Evolutionary conservation across 805 yeast species (phyloP).

Genomic region (Yamadazyma kitorensis): DNA sequence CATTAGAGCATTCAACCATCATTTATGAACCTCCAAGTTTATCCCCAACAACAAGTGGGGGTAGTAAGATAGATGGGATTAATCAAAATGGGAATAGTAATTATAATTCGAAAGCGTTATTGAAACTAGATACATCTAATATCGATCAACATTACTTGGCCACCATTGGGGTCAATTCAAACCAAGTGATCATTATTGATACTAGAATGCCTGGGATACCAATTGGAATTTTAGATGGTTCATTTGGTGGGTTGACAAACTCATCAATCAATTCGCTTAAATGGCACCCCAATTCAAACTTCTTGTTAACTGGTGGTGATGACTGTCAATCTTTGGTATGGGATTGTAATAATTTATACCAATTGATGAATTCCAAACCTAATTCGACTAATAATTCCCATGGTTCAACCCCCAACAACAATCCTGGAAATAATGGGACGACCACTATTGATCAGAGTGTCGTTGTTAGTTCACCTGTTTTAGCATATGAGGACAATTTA

Average conservation of each 20-base stretch:
- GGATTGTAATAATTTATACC: conserved; percentile 47
- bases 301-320: conserved; percentile 63
- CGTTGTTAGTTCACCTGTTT: conserved; percentile 33
- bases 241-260: conserved; percentile 45
- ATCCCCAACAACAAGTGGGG: conserved; percentile 7
- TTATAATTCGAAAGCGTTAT: conserved; percentile 52
- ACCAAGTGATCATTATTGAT: conserved; percentile 68
- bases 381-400: no score
- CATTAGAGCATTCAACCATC: conserved; percentile 90
- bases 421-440: conserved; percentile 4
- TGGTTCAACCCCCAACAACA: no score
- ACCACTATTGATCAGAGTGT: conserved; percentile 8
- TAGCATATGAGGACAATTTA: conserved; percentile 57
- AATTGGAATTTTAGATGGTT: conserved; percentile 60
- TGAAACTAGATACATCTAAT: conserved; percentile 75
- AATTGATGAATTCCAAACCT: conserved; percentile 4
- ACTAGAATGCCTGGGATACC: conserved; percentile 88
- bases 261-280: conserved; percentile 67
- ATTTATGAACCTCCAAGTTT: conserved; percentile 73
- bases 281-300: conserved; percentile 81
- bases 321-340: conserved; percentile 72
- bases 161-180: conserved; percentile 70
- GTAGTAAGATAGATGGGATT: conserved; percentile 4
- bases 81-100: conserved; percentile 1
- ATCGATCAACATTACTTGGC: conserved; percentile 82